phyloP scores from a whole-genome alignment of 768 basidiomycete genomes.

The Agrocybe pediades region DNA sequence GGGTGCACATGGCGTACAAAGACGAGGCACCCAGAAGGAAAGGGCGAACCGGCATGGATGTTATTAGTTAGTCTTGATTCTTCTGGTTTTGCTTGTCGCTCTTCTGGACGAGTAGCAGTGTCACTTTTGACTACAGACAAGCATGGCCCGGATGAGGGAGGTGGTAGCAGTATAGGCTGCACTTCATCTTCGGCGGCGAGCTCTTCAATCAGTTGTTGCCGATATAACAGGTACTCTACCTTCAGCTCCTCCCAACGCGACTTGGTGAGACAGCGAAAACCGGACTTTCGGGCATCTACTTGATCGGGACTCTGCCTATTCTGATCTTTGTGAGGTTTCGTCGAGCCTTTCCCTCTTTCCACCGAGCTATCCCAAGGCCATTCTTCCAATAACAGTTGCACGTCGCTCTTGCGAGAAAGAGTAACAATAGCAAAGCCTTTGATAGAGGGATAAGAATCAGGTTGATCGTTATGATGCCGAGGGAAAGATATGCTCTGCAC shows the following conservation, averaged over 20 bases:
- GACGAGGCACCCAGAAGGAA: slow-evolving; percentile 67
- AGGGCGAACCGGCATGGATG: slow-evolving; percentile 38
- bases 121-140: neutral
- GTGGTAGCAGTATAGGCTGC: neutral
- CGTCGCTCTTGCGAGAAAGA: slow-evolving; percentile 41
- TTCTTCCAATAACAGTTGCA: slow-evolving; percentile 38
- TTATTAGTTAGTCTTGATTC: neutral
- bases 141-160: neutral
- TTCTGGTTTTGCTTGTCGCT: neutral
- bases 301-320: neutral
- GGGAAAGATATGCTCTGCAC: slow-evolving; percentile 62
- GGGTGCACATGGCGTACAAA: slow-evolving; percentile 72
- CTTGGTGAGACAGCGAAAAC: slow-evolving; percentile 61
- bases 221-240: slow-evolving; percentile 69
- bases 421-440: slow-evolving; percentile 80
- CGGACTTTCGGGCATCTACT: slow-evolving; percentile 55
- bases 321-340: neutral
- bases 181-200: slow-evolving; percentile 32
- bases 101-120: neutral
- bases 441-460: slow-evolving; percentile 54
- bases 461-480: slow-evolving; percentile 63
- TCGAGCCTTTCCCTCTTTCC: slow-evolving; percentile 4
- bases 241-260: slow-evolving; percentile 63
- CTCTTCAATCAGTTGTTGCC: slow-evolving; percentile 52
- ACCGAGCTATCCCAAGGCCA: slow-evolving; percentile 62